phyloP scores from a whole-genome alignment of 2,329 filamentous ascomycete species.

The Ustilaginoidea virens region DNA sequence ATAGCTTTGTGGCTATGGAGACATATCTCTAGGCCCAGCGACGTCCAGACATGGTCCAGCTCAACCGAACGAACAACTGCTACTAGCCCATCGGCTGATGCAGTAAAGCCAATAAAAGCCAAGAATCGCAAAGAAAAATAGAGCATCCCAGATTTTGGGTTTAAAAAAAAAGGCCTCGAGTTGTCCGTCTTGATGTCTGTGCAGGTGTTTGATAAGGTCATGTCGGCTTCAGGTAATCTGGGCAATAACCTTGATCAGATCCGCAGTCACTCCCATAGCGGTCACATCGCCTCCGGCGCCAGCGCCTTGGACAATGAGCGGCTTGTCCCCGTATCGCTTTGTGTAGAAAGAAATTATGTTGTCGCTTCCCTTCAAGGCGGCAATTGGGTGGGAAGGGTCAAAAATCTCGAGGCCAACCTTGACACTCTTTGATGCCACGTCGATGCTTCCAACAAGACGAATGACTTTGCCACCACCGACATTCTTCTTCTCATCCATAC shows the following conservation, averaged over 20 bases:
- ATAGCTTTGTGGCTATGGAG: conserved; percentile 38
- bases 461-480: conserved; percentile 83
- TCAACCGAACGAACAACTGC: not conserved
- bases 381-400: conserved; percentile 79
- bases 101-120: not conserved
- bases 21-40: conserved; percentile 14
- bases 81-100: not conserved
- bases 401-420: conserved; percentile 89
- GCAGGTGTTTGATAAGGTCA: too few species aligned
- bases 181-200: too few species aligned
- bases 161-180: too few species aligned
- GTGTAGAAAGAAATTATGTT: conserved; percentile 99
- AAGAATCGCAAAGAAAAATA: too few species aligned
- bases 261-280: conserved; percentile 92
- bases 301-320: conserved; percentile 86
- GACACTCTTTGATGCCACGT: conserved; percentile 64
- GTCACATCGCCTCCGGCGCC: conserved; percentile 92
- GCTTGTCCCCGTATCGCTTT: conserved; percentile 79
- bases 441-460: conserved; percentile 85
- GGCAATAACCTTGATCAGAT: conserved; percentile 77
- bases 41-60: not conserved
- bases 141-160: too few species aligned
- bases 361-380: conserved; percentile 87
- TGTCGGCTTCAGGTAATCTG: conserved; percentile 39
- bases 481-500: conserved; percentile 81